Conservation (phyloP, 305 asterid species). For the Solanum aculeatissimum region DNA sequence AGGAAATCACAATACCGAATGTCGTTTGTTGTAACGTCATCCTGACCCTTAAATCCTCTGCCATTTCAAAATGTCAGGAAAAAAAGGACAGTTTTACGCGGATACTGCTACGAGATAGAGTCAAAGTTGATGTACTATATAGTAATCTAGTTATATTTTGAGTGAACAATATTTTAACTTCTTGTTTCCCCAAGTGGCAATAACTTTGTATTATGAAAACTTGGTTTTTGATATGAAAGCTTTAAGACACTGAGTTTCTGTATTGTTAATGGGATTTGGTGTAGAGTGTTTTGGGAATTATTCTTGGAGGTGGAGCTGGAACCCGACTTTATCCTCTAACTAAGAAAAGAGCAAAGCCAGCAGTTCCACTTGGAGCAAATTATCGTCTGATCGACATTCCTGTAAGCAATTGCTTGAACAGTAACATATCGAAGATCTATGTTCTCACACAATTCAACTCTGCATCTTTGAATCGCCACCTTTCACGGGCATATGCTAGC, state of each 20-base stretch:
- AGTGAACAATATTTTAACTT: background rate
- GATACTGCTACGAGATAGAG: no score
- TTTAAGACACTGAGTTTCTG: background rate
- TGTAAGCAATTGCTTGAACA: conserved; percentile 92
- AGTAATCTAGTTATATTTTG: background rate
- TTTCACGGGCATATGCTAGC: conserved; percentile 87
- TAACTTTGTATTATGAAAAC: background rate
- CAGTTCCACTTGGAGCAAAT: conserved; percentile 94
- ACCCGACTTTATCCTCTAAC: conserved; percentile 89
- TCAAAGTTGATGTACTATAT: no score
- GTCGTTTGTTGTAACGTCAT: background rate
- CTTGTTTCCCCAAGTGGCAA: background rate
- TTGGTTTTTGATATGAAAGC: background rate
- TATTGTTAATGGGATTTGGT: background rate
- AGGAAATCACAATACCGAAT: background rate
- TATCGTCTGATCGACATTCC: conserved; percentile 89
- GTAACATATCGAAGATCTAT: conserved; percentile 80
- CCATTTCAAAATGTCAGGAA: no score
- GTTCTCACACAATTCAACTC: conserved; percentile 96
- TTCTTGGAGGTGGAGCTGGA: conserved; percentile 98
- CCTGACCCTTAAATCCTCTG: background rate
- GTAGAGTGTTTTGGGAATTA: conserved; percentile 90
- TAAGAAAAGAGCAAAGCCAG: conserved; percentile 92
- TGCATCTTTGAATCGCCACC: conserved; percentile 93
- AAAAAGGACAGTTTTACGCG: no score